Conservation (phyloP, 1,284 basidiomycete species). For the Singerocomus rubriflavus region DNA sequence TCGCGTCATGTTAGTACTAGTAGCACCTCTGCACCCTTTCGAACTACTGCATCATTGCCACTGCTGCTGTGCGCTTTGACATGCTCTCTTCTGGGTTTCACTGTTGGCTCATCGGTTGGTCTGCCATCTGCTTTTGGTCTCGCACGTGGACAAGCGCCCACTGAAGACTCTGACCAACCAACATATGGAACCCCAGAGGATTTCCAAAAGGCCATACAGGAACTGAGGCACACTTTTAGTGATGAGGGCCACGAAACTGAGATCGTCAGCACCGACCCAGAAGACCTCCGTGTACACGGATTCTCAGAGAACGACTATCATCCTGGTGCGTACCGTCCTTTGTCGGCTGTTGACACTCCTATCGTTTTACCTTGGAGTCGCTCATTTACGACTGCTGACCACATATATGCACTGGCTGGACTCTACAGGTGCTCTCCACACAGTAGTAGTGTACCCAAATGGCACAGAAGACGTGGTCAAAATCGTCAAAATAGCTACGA, state of each 20-base stretch:
- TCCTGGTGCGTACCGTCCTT: slow-evolving; percentile 41
- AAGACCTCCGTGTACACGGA: slow-evolving; percentile 55
- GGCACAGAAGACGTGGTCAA: slow-evolving; percentile 68
- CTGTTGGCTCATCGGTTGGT: slow-evolving; percentile 15
- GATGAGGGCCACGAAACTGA: slow-evolving; percentile 11
- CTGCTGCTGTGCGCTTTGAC: slow-evolving; percentile 23
- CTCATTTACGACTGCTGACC: neutral
- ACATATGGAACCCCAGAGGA: slow-evolving; percentile 49
- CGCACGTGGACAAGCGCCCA: neutral
- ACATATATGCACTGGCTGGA: neutral
- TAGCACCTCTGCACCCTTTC: neutral
- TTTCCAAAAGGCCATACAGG: slow-evolving; percentile 49
- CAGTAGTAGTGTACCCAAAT: slow-evolving; percentile 52
- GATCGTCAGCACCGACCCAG: slow-evolving; percentile 51
- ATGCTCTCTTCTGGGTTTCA: slow-evolving; percentile 27
- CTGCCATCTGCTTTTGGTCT: slow-evolving; percentile 10
- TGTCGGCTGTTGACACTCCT: neutral
- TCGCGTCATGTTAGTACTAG: slow-evolving; percentile 15
- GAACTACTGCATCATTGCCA: slow-evolving; percentile 2
- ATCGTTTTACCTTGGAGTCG: neutral
- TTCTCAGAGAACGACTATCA: slow-evolving; percentile 58
- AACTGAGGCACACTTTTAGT: slow-evolving; percentile 41
- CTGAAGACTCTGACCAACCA: slow-evolving; percentile 11
- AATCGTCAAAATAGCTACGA: slow-evolving; percentile 63
- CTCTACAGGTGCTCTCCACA: slow-evolving; percentile 42